Percentiles rank a stretch among this genome's conserved stretches.
Conservation (phyloP, 345 rosid genomes). For the Salix arbutifolia region DNA sequence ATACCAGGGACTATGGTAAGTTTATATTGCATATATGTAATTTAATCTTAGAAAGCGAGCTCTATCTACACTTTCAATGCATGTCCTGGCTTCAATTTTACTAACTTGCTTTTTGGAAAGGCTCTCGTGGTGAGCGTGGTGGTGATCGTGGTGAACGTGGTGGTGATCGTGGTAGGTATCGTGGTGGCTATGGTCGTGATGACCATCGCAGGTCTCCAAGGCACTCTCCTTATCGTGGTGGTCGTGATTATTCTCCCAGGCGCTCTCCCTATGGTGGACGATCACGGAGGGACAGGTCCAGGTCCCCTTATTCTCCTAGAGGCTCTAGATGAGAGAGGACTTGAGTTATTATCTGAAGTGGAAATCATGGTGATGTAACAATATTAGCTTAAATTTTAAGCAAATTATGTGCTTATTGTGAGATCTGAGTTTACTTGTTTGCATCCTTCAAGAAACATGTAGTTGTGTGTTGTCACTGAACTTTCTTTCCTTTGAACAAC, state of each 20-base stretch:
- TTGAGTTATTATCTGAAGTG: not conserved
- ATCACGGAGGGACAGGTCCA: conserved; percentile 76
- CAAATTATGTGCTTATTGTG: not conserved
- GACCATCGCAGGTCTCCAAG: conserved; percentile 75
- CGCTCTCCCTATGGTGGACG: conserved; percentile 68
- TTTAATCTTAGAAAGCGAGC: not conserved
- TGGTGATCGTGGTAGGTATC: conserved; percentile 61
- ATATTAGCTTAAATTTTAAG: not conserved
- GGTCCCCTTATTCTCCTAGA: conserved; percentile 50
- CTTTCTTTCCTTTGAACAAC: not conserved
- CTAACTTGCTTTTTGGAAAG: conserved; percentile 16
- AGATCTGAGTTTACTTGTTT: not conserved
- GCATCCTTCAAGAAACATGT: not conserved
- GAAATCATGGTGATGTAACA: not conserved
- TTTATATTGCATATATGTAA: not conserved
- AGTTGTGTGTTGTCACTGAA: not conserved
- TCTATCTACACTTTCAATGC: not conserved
- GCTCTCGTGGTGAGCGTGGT: conserved; percentile 45
- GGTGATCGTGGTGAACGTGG: conserved; percentile 21
- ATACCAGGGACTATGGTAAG: conserved; percentile 68
- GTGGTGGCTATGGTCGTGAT: conserved; percentile 47
- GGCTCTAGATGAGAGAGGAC: conserved; percentile 21
- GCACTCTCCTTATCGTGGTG: conserved; percentile 62
- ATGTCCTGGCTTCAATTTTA: not conserved
- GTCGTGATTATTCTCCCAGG: conserved; percentile 66